Conservation (phyloP, 495 filamentous ascomycete species). For the Penicillium roqueforti region DNA sequence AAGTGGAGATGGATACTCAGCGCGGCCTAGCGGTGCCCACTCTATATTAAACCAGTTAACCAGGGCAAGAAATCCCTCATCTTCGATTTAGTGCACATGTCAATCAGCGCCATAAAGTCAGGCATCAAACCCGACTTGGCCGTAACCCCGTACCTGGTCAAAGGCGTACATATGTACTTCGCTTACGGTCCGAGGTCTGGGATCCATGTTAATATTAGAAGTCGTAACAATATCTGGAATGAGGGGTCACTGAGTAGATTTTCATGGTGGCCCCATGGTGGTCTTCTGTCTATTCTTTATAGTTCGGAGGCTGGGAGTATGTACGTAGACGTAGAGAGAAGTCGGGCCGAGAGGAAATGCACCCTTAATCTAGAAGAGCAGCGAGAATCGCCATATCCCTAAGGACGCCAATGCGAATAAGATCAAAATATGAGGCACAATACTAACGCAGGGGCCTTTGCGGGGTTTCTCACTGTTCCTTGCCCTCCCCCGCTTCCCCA, state of each 20-base stretch:
- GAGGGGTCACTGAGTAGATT: neutral
- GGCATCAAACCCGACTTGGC: slow-evolving; percentile 1
- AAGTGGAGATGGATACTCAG: slow-evolving; percentile 10
- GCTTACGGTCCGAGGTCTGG: neutral
- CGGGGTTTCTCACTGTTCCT: slow-evolving; percentile 9
- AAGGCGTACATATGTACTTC: neutral
- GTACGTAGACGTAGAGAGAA: neutral
- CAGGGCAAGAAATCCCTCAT: slow-evolving; percentile 19
- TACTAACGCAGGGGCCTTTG: slow-evolving; percentile 18
- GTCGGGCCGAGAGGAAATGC: slow-evolving; percentile 5
- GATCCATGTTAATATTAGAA: neutral
- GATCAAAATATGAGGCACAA: neutral
- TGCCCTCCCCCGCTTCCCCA: slow-evolving; percentile 22
- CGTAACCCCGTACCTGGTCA: neutral
- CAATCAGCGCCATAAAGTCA: neutral
- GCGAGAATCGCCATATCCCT: neutral
- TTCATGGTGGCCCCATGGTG: neutral
- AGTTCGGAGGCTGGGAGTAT: neutral
- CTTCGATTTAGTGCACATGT: neutral
- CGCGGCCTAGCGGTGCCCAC: slow-evolving; percentile 12
- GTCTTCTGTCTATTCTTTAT: neutral
- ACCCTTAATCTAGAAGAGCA: neutral
- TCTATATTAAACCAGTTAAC: slow-evolving; percentile 8
- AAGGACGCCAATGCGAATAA: neutral
- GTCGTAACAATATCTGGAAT: neutral